These are phyloP conservation scores for Fusarium robinianum DNA, from an alignment of 2,329 filamentous ascomycete species.

Conservation along the genomic window DNA sequence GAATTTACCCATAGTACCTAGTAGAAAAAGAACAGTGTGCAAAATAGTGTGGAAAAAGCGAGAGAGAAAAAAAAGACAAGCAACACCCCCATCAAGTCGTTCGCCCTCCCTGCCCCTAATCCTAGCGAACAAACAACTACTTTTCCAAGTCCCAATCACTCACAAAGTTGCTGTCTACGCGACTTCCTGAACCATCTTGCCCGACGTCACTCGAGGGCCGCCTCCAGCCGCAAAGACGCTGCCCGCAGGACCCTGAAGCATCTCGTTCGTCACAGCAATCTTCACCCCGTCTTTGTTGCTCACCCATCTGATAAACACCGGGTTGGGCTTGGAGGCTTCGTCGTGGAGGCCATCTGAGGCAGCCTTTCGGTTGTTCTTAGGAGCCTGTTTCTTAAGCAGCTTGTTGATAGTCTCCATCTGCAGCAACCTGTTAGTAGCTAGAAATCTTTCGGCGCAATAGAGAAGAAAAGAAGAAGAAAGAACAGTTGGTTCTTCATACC, in stretches of 20 bases:
- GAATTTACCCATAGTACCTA: too few relatives aligned
- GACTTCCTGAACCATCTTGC: slow-evolving; percentile 62
- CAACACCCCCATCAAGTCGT: neutral
- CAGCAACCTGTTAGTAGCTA: slow-evolving; percentile 5
- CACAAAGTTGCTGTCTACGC: slow-evolving; percentile 34
- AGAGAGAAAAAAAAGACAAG: neutral
- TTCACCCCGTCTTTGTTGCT: slow-evolving; percentile 67
- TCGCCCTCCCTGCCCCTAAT: neutral
- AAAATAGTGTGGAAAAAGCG: neutral
- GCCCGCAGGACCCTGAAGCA: slow-evolving; percentile 67
- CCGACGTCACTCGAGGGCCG: slow-evolving; percentile 40
- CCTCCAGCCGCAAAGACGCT: slow-evolving; percentile 57
- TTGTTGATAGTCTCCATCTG: slow-evolving; percentile 93
- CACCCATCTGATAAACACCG: slow-evolving; percentile 71
- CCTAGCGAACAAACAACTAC: neutral
- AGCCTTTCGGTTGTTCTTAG: slow-evolving; percentile 67
- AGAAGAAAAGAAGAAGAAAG: neutral
- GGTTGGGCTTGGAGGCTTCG: slow-evolving; percentile 55
- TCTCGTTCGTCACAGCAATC: slow-evolving; percentile 69
- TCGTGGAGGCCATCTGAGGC: slow-evolving; percentile 51
- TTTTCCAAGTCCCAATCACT: neutral
- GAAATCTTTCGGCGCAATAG: slow-evolving; percentile 11
- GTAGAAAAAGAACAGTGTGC: too few relatives aligned
- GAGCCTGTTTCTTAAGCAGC: slow-evolving; percentile 81
- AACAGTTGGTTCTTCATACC: slow-evolving; percentile 42